These are phyloP conservation scores for Mycena indigotica DNA, from an alignment of 768 basidiomycete genomes.

Conservation along the genomic window DNA sequence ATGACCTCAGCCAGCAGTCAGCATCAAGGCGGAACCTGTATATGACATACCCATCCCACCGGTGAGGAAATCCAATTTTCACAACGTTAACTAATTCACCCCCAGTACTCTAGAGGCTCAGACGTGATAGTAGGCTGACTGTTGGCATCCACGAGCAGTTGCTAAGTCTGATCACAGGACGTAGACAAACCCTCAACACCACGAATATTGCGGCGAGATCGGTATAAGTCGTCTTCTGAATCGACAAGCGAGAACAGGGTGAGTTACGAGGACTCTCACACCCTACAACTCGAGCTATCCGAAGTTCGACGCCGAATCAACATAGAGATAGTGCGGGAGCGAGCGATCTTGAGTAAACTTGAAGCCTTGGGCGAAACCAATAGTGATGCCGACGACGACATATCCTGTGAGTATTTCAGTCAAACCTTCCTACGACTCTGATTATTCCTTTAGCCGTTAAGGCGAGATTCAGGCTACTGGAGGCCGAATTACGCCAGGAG, in stretches of 20 bases:
- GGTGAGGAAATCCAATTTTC: background rate
- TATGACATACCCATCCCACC: slow-evolving; percentile 12
- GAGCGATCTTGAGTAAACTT: slow-evolving; percentile 26
- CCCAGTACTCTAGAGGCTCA: too few species aligned
- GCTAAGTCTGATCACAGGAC: background rate
- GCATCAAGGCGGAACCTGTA: slow-evolving; percentile 9
- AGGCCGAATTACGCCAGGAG: slow-evolving; percentile 12
- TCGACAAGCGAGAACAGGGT: background rate
- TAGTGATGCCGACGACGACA: background rate
- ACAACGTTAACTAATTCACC: too few species aligned
- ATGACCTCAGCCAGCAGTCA: background rate
- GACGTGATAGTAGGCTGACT: too few species aligned
- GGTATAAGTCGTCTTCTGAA: background rate
- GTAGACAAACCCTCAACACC: background rate
- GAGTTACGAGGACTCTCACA: background rate
- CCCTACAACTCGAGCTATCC: slow-evolving; percentile 30
- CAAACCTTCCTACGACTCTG: too few species aligned
- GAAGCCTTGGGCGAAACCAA: slow-evolving; percentile 8
- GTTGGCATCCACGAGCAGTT: background rate
- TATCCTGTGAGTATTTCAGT: background rate
- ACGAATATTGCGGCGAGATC: background rate
- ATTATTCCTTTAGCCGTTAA: background rate
- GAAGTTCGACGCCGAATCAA: slow-evolving; percentile 29
- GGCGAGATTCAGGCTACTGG: slow-evolving; percentile 15
- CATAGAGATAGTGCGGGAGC: slow-evolving; percentile 28